Evolutionary conservation across 257 asterid genomes (phyloP), one percentile per base, ranked within the genome.

Genomic region (Cruciata laevipes): DNA sequence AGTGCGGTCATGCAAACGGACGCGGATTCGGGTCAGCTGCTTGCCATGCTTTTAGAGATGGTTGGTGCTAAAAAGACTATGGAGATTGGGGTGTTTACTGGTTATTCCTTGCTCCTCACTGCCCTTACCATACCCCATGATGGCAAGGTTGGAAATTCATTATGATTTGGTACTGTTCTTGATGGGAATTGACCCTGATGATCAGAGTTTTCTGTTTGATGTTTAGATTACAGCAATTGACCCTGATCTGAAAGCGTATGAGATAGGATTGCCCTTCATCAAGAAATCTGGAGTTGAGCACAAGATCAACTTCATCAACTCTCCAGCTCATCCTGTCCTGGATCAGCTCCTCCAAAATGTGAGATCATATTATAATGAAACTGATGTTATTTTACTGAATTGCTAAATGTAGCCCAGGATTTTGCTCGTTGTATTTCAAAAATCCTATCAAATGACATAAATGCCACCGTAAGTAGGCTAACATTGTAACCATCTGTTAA

Each of bases 71-170:
- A 82, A 65, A 86, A 74, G 23, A 86, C 71, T 0, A 32, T 67
- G 7, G 71, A 67, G 13, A 32, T 86, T 55, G 93, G 93, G 21
- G 88, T 86, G 0, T 86, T 86, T 63, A 84, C 89, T 9, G 93
- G 93, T 57, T 86, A 86, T 37, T 86, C 93, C 20, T 75, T 82
- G 59, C 83, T 86, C 61, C 74, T 78, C 38, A 84, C 89, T 21
- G 89, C 89, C 5, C 89, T 86, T 30, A 63, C 79, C 21, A 84
- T 84, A 59, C 93, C 89, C n/a, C 73, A 77, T 1, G 83, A 84
- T 67, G 93, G 87, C 77, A 80, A 84, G 87, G 92, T 79, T 33
- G 8, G 8, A n/a, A 16, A 6, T 7, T 37, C 2, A 7, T 8
- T 37, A 6, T n/a, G n/a, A n/a, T n/a, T n/a, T n/a, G n/a, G n/a